phyloP scores from a whole-genome alignment of 1,284 basidiomycete genomes.

The Ustilago trichophora region DNA sequence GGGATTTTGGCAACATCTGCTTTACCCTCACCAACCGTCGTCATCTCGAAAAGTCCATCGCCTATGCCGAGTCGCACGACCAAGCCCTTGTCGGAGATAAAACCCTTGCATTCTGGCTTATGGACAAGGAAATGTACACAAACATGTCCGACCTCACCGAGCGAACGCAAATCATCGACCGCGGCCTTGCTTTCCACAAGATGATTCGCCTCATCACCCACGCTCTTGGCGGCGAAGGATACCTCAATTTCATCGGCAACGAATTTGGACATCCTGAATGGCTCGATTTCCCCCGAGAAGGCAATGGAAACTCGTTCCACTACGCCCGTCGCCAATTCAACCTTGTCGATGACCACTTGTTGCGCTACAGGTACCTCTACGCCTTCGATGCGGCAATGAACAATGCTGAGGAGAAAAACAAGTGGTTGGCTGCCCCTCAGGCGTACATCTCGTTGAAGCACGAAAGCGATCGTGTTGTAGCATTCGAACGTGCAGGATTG shows the following conservation, averaged over 20 bases:
- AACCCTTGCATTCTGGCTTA: slow-evolving; percentile 97
- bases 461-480: slow-evolving; percentile 76
- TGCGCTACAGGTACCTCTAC: slow-evolving; percentile 92
- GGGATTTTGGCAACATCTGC: slow-evolving; percentile 87
- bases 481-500: slow-evolving; percentile 89
- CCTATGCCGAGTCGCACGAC: slow-evolving; percentile 96
- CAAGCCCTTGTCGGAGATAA: slow-evolving; percentile 93
- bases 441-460: slow-evolving; percentile 77
- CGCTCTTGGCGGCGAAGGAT: slow-evolving; percentile 92
- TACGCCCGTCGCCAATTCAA: slow-evolving; percentile 89
- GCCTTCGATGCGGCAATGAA: slow-evolving; percentile 96
- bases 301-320: slow-evolving; percentile 95
- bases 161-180: slow-evolving; percentile 85
- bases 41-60: slow-evolving; percentile 87
- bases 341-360: slow-evolving; percentile 81
- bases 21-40: slow-evolving; percentile 90
- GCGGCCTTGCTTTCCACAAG: slow-evolving; percentile 92
- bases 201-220: slow-evolving; percentile 94
- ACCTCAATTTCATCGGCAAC: slow-evolving; percentile 97
- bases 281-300: slow-evolving; percentile 97
- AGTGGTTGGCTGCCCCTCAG: slow-evolving; percentile 86
- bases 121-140: slow-evolving; percentile 94
- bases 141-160: slow-evolving; percentile 88
- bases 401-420: slow-evolving; percentile 77
- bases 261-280: slow-evolving; percentile 99